These are phyloP conservation scores for Candida railenensis DNA, from an alignment of 805 yeast species.

Conservation along the genomic window DNA sequence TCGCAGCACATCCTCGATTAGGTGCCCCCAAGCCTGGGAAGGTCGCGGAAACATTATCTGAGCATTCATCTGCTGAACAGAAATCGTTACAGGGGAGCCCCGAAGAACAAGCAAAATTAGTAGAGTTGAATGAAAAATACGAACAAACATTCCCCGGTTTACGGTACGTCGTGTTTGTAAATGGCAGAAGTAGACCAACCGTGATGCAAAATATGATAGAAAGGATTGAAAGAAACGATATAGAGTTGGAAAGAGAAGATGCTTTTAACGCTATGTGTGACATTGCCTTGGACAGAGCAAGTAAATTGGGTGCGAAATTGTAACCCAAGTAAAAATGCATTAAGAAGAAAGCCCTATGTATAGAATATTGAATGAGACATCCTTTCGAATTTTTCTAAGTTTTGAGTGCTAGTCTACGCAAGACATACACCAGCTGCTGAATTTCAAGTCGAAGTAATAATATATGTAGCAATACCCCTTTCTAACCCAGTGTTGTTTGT, in stretches of 20 bases:
- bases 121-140: slow-evolving; percentile 56
- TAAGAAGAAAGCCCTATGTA: too few species aligned
- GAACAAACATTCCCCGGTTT: slow-evolving; percentile 66
- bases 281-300: slow-evolving; percentile 77
- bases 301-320: slow-evolving; percentile 45
- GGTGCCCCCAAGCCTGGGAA: slow-evolving; percentile 54
- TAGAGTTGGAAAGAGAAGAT: slow-evolving; percentile 53
- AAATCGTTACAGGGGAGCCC: slow-evolving; percentile 51
- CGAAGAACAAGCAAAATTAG: slow-evolving; percentile 47
- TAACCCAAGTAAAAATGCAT: too few species aligned
- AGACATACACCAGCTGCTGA: too few species aligned
- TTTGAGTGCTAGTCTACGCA: too few species aligned
- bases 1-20: slow-evolving; percentile 89
- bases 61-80: slow-evolving; percentile 73
- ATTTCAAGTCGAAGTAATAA: too few species aligned
- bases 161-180: slow-evolving; percentile 84
- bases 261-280: slow-evolving; percentile 91
- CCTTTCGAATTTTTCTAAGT: too few species aligned
- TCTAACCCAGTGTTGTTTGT: too few species aligned
- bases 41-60: slow-evolving; percentile 45
- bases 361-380: too few species aligned
- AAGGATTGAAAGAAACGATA: slow-evolving; percentile 58
- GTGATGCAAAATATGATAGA: slow-evolving; percentile 62
- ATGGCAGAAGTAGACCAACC: slow-evolving; percentile 67
- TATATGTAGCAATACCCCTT: too few species aligned